Evolutionary conservation across 2,329 filamentous ascomycete species (phyloP), one percentile per base, ranked within the genome.

Genomic region (Dothideomycetidae sp.): DNA sequence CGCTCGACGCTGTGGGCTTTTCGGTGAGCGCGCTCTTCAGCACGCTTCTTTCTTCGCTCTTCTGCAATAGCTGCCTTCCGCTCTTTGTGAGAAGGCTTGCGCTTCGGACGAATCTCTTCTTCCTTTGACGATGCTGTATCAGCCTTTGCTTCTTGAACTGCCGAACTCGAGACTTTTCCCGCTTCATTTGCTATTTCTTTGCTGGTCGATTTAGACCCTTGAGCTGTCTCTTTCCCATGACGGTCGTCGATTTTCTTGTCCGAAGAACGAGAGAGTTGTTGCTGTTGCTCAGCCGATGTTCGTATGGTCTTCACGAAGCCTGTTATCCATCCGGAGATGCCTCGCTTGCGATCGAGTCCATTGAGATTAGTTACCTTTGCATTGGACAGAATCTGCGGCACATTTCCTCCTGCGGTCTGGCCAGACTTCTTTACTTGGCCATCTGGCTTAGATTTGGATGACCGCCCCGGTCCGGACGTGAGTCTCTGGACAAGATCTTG

Each of bases 81-180:
- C n/a, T n/a, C n/a, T n/a, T n/a, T n/a, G n/a, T n/a, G n/a, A n/a
- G 29, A 18, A 33, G 31, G 16, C 31, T 33, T 33, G 31, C 7
- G 28, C 13, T 18, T 15, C n/a, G 19, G 5, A 5, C 28, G 12
- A 29, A 10, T 17, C 5, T 36, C 23, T 15, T 19, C 13, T 15
- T 36, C 23, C 12, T 3, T 9, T n/a, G 21, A n/a, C 11, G 19
- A 13, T 16, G 33, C n/a, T 10, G 23, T 14, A 15, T 23, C n/a
- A n/a, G n/a, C n/a, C n/a, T n/a, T n/a, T n/a, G n/a, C n/a, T n/a
- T n/a, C n/a, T n/a, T n/a, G n/a, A n/a, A n/a, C n/a, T n/a, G n/a
- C n/a, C n/a, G n/a, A n/a, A n/a, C n/a, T n/a, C n/a, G n/a, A n/a
- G n/a, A n/a, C n/a, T n/a, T n/a, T n/a, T n/a, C n/a, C n/a, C n/a